Base-by-base conservation (phyloP, 1,139 yeast species). In the Geotrichum candidum region DNA sequence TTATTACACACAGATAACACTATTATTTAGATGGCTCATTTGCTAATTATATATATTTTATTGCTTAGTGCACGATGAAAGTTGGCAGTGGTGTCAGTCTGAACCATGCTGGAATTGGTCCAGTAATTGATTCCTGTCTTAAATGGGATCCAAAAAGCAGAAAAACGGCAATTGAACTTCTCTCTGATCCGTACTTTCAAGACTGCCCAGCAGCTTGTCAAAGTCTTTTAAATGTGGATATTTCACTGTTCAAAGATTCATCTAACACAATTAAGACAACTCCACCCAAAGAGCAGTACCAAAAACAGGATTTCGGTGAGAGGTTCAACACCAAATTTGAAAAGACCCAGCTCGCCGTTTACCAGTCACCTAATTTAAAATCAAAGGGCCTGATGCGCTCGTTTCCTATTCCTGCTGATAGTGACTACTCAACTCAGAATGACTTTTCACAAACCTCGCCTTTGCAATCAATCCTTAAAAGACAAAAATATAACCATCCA, bases 161-260 rank as follows among this genome's bases (percentile, higher is more conserved):
- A 63, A 77, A 84, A 54, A 82, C 86, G 9, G 94, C 96, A 0
- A 77, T 78, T 13, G 83, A 82, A 62, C 91, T 96, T 0, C 75
- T 90, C 58, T 73, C 76, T 15, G 92, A 87, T 70, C 83, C 84
- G 25, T 88, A 87, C 86, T 74, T 85, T 54, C 38, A 52, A 10
- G 46, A 38, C 33, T 59, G 57, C 31, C 3, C 48, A n/a, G 18
- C 48, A 1, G 48, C 48, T 7, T 41, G 48, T 41, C 7, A 41
- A 41, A n/a, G 4, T n/a, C 18, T 41, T 15, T n/a, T n/a, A 41
- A 41, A n/a, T n/a, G 18, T 10, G 9, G 23, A n/a, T 11, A 15
- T 41, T n/a, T 41, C 22, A 41, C 9, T 2, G 5, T 41, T 41
- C 2, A 41, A 41, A n/a, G 10, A 41, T 5, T 1, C 23, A 41